Conservation (phyloP, 768 basidiomycete species). For the Lactarius pseudohatsudake region DNA sequence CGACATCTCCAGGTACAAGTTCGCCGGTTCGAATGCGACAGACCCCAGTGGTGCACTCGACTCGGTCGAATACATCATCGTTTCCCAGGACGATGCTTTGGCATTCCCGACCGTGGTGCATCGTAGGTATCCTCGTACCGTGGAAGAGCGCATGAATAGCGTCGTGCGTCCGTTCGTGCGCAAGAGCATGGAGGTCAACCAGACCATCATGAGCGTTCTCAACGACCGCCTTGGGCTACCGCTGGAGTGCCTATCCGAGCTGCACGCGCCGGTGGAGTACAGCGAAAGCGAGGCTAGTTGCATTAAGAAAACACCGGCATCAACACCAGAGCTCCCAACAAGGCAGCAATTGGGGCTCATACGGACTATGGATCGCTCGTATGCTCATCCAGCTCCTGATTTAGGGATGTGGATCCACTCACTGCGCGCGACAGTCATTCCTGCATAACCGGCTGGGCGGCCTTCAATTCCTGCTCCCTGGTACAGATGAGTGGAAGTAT, state of each 20-base stretch:
- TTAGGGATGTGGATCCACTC: neutral
- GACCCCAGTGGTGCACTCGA: conserved; percentile 32
- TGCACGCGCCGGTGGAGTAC: conserved; percentile 34
- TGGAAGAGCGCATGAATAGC: conserved; percentile 35
- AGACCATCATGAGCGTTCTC: conserved; percentile 35
- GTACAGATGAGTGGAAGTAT: conserved; percentile 10
- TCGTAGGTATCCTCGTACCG: conserved; percentile 37
- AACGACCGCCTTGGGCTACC: conserved; percentile 38
- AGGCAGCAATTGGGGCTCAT: conserved; percentile 38
- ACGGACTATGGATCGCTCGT: conserved; percentile 40
- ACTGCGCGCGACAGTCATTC: neutral
- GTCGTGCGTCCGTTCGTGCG: conserved; percentile 35
- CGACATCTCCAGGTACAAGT: conserved; percentile 21
- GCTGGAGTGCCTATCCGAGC: conserved; percentile 32
- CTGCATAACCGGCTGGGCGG: conserved; percentile 11
- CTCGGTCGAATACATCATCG: conserved; percentile 30
- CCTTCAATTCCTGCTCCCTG: conserved; percentile 6
- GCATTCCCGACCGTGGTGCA: conserved; percentile 36
- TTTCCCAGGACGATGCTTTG: conserved; percentile 36
- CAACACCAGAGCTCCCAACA: conserved; percentile 34
- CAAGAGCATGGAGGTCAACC: conserved; percentile 35
- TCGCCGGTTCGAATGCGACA: conserved; percentile 30
- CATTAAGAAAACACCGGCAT: conserved; percentile 33
- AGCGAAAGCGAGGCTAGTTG: conserved; percentile 38
- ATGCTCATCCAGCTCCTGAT: too few relatives aligned